Conservation (phyloP, 306 rosid species). For the Citrullus colocynthis region DNA sequence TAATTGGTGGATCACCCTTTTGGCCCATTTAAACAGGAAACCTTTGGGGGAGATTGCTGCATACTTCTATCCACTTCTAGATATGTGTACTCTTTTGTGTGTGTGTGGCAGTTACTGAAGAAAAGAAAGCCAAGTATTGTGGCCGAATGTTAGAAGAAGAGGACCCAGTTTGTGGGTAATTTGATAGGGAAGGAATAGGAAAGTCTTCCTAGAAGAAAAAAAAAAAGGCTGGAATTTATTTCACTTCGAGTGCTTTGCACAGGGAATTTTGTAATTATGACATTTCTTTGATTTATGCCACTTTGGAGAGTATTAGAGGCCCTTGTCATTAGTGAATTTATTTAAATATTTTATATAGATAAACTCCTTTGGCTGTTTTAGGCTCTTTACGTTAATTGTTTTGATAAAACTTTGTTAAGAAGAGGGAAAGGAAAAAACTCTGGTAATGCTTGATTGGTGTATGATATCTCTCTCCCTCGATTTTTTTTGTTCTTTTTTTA, state of each 20-base stretch:
- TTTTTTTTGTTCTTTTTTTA: too few species aligned
- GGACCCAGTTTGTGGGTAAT: background rate
- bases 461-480: too few species aligned
- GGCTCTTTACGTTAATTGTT: background rate
- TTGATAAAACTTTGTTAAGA: background rate
- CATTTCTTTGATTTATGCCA: background rate
- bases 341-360: background rate
- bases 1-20: background rate
- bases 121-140: background rate
- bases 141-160: background rate
- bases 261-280: background rate
- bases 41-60: background rate
- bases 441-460: background rate
- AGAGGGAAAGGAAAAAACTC: background rate
- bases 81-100: background rate
- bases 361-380: background rate
- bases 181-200: background rate
- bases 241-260: background rate
- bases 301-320: background rate
- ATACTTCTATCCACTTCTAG: background rate
- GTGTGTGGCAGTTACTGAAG: background rate
- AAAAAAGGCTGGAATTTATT: background rate
- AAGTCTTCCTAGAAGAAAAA: background rate
- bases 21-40: background rate
- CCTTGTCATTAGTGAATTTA: background rate